A percentile compares a stretch with the other conserved stretches of the same genome.
Evolutionary conservation across 129 eudicot genomes (phyloP).

Genomic region (Helianthus annuus): HanXRQr2.0-SUNRISE NC_035439.2:138223805-138224304

Average conservation of each 20-base stretch:
- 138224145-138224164: too few species aligned
- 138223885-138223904: slow-evolving; percentile 21
- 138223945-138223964: not conserved
- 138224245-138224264: too few species aligned
- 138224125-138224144: too few species aligned
- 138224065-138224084: slow-evolving; percentile 6
- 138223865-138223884: slow-evolving; percentile 5
- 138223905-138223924: slow-evolving; percentile 16
- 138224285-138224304: too few species aligned
- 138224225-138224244: too few species aligned
- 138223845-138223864: slow-evolving; percentile 2
- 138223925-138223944: slow-evolving; percentile 7
- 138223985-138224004: not conserved
- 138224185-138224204: too few species aligned
- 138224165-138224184: too few species aligned
- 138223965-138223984: slow-evolving; percentile 19
- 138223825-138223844: slow-evolving; percentile 13
- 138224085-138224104: not conserved
- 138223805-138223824: slow-evolving; percentile 15
- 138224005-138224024: not conserved
- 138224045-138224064: not conserved
- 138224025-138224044: not conserved
- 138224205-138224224: too few species aligned
- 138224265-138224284: too few species aligned
- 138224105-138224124: not conserved